Evolutionary conservation across 768 basidiomycete genomes (phyloP).

Genomic region (Leccinum longicurvipes): DNA sequence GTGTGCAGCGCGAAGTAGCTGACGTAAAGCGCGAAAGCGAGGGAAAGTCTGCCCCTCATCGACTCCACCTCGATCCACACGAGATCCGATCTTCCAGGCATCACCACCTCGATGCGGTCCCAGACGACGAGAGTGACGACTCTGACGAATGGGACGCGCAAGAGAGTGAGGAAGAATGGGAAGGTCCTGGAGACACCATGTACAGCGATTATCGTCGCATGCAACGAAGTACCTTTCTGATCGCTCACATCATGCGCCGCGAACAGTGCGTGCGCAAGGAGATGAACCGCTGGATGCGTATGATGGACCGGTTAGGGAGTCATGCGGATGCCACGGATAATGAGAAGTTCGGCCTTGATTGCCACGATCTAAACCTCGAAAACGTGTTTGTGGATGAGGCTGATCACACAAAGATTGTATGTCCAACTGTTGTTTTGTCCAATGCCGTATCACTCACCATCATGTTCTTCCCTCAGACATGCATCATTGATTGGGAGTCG

Average conservation of each 20-base stretch:
- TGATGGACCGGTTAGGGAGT: constrained; percentile 59
- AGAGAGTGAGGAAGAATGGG: constrained; percentile 77
- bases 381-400: constrained; percentile 77
- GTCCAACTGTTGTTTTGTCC: constrained; percentile 27
- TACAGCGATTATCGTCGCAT: constrained; percentile 81
- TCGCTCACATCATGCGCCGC: constrained; percentile 64
- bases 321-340: constrained; percentile 27
- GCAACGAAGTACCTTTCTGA: constrained; percentile 75
- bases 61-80: constrained; percentile 76
- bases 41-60: constrained; percentile 71
- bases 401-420: constrained; percentile 67
- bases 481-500: constrained; percentile 89
- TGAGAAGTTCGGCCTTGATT: constrained; percentile 77
- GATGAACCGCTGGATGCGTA: constrained; percentile 64
- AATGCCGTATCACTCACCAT: background rate
- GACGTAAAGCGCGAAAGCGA: constrained; percentile 78
- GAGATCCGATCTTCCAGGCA: constrained; percentile 71
- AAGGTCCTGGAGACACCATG: constrained; percentile 70
- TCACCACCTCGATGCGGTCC: constrained; percentile 62
- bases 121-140: constrained; percentile 72
- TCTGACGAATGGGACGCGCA: constrained; percentile 77
- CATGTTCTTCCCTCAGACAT: constrained; percentile 49
- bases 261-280: constrained; percentile 64
- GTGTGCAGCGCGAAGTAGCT: constrained; percentile 64
- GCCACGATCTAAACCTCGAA: constrained; percentile 82